Base-by-base conservation (phyloP, 208 protist species). In the Trypanosoma mega region DNA sequence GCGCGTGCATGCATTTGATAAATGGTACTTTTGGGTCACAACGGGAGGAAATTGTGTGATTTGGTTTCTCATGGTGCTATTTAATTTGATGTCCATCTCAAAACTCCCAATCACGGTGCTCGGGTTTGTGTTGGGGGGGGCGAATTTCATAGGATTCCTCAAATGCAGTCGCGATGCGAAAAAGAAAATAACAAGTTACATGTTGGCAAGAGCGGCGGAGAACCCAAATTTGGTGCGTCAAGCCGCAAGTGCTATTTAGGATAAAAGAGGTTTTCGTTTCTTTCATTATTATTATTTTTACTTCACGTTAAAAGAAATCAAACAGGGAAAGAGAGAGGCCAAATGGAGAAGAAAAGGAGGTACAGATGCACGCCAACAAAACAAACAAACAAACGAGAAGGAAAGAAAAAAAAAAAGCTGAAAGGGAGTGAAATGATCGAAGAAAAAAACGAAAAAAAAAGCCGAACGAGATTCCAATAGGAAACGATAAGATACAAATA, bases 121-220 rank as follows among this genome's bases (percentile, higher is more conserved):
- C 21, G 88, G 85, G 11, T 45, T 79, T 23, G 47, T 86, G 23
- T 63, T 94, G 7, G 64, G 72, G 24, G 76, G 76, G 1, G 44
- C 78, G 14, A 96, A 96, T 51, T 61, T 90, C 4, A 39, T 87
- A n/a, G 86, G 90, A 31, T 96, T 94, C 61, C 51, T 92, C 41
- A 93, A 94, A 61, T 96, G 90, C 62, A 74, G 80, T 21, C 68
- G 82, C 4, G 88, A 94, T 41, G 87, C 87, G 14, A 65, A 78
- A 62, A 77, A 71, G 59, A 64, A 65, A 21, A 21, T 94, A 16
- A 82, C 82, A 0, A 55, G 70, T 21, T 94, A 83, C 43, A 74
- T 94, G 71, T 44, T 85, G 1, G 50, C 65, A 29, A 74, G 78
- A 41, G 88, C 80, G 11, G 72, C 64, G 16, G 54, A 80, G 27